Base-by-base conservation (phyloP, 1,139 yeast species). In the Sugiyamaella grinbergsii region DNA sequence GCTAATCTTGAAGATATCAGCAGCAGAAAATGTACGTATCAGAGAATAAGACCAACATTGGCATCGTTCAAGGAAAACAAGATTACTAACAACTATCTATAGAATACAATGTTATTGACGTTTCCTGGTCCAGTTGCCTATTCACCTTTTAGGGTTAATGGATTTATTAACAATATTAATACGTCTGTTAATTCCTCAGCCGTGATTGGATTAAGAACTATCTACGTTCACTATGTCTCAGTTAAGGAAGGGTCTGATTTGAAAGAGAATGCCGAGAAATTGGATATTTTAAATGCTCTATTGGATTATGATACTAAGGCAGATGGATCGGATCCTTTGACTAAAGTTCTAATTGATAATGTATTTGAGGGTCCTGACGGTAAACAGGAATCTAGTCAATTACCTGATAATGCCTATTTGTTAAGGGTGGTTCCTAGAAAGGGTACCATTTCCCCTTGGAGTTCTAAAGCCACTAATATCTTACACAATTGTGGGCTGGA, bases 391-490 rank as follows among this genome's bases (percentile, higher is more conserved):
- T 38, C 48, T n/a, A n/a, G 62, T 1, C 56, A 64, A 16, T 66
- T 79, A 51, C 82, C 74, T 36, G 71, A 74, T 15, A 81, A 83
- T 64, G 71, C 81, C 32, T 79, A 80, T 57, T 72, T 90, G 61
- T 72, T 93, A 49, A 79, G 95, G 67, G 78, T 94, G 51, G 77
- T 91, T 53, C 98, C 99, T 42, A 82, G 98, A 69, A 77, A 93
- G 7, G 98, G 98, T 54, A 93, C 98, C 20, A 90, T 93, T 59
- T 91, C 98, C 22, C 98, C 98, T 29, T 94, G 99, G 99, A 89
- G 97, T 15, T 91, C 98, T 15, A 94, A 94, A 72, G 99, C 99
- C 32, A 91, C 98, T 42, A 93, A 93, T 70, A 94, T 94, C 60
- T 80, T 94, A 47, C 81, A 82, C 53, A 95, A 87, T 48, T 89